Base-by-base conservation (phyloP, 2,329 filamentous ascomycete species). In the Hypoxylon sp. region DNA sequence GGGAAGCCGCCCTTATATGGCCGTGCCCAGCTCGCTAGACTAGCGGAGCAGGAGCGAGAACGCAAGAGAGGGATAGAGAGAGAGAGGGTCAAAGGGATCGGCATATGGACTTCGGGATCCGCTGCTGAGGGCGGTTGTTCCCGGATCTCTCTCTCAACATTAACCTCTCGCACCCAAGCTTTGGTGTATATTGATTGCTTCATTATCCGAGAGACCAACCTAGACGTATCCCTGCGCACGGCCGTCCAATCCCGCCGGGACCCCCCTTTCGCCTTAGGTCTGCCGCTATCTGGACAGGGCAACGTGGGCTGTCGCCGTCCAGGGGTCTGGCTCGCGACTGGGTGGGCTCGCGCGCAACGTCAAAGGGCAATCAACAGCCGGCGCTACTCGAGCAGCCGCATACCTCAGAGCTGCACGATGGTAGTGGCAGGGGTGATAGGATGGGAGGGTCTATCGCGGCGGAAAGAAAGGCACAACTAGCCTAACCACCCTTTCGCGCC, bases 1-100 rank as follows among this genome's bases (percentile, higher is more conserved):
- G 57, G 33, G 45, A 29, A 46, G 21, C 40, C 55, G 48, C 55
- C 54, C 55, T 69, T 69, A 67, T 69, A 69, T 66, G 57, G 49
- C 24, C 20, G 29, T 35, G 29, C 10, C 45, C 17, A 37, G 31
- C 45, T 43, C 29, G 42, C 41, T n/a, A n/a, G n/a, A n/a, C n/a
- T n/a, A n/a, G n/a, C n/a, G n/a, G n/a, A n/a, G n/a, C n/a, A n/a
- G 35, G 23, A 40, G 24, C 11, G 29, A n/a, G 26, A 13, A 50
- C 55, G 47, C 38, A 26, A 48, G n/a, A n/a, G n/a, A n/a, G n/a
- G n/a, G n/a, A n/a, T n/a, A n/a, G n/a, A n/a, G n/a, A n/a, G n/a
- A n/a, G n/a, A n/a, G n/a, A n/a, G n/a, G n/a, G n/a, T n/a, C n/a
- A n/a, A n/a, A n/a, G n/a, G 18, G 64, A 69, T 69, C 65, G 67